Base-by-base conservation (phyloP, 1,284 basidiomycete genomes). In the Puccinia polysora region DNA sequence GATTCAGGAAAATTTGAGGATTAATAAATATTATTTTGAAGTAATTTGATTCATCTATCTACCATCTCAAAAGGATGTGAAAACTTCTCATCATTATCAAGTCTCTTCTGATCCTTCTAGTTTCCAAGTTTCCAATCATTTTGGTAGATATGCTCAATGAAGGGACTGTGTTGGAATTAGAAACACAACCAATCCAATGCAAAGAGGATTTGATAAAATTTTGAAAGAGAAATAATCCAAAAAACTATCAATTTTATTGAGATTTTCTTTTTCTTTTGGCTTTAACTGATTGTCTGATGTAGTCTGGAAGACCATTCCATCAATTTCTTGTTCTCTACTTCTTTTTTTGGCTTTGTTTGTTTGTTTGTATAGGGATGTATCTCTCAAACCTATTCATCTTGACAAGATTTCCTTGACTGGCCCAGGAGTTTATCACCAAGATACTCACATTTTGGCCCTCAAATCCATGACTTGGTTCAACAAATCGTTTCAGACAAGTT, bases 141-240 rank as follows among this genome's bases (percentile, higher is more conserved):
- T 43, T 60, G 1, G 60, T 59, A 53, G 38, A 47, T 10, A 10
- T 28, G 6, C 45, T 52, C 18, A 60, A 72, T 49, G 69, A 72
- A 72, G 69, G 60, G 2, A 64, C 69, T 3, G 38, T 64, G 10
- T 64, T 72, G 28, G 58, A 34, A 32, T 34, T 72, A 45, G 69
- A 14, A 25, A 62, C 23, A 28, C 50, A 34, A 6, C 69, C 20
- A 6, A 12, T 64, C 7, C 34, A 18, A 49, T 55, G 14, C 12
- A 50, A 72, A 72, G 32, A 53, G 5, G 59, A 72, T 3, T 36
- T 72, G 23, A 63, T 47, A 5, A 40, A 8, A 2, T 72, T 59
- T 72, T 15, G 32, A 58, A 20, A n/a, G 40, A 45, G 10, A 45
- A n/a, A n/a, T n/a, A n/a, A n/a, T n/a, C n/a, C n/a, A n/a, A n/a